Percentiles rank a stretch among this genome's conserved stretches.
These are phyloP conservation scores for Tolypocladium capitatum DNA, from an alignment of 2,329 filamentous ascomycete genomes.

Conservation along the genomic window DNA sequence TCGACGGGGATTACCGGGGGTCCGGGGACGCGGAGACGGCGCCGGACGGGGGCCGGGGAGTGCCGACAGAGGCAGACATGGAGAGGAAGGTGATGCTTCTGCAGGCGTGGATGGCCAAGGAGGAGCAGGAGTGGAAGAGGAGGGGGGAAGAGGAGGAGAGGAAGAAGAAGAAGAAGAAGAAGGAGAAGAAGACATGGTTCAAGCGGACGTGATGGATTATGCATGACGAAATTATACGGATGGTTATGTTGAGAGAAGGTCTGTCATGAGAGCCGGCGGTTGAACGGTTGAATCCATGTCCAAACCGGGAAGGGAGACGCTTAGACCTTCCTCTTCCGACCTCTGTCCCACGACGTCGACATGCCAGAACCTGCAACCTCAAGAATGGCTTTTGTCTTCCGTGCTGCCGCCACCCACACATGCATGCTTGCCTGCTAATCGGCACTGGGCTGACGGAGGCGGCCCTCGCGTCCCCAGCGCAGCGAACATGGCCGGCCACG, in stretches of 20 bases:
- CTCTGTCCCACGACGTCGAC: background rate
- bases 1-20: constrained; percentile 18
- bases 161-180: constrained; percentile 9
- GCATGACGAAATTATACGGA: too few species aligned
- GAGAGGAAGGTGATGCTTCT: constrained; percentile 19
- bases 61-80: constrained; percentile 23
- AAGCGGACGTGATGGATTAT: too few species aligned
- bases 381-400: background rate
- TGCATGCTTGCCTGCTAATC: background rate
- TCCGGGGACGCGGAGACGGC: constrained; percentile 25
- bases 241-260: too few species aligned
- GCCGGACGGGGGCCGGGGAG: constrained; percentile 26
- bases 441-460: background rate
- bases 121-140: constrained; percentile 14
- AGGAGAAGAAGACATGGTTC: too few species aligned
- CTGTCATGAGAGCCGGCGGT: too few species aligned
- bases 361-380: background rate
- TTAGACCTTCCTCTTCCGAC: too few species aligned
- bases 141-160: constrained; percentile 7
- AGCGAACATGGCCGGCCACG: background rate
- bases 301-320: too few species aligned
- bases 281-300: too few species aligned
- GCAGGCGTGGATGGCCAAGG: constrained; percentile 17
- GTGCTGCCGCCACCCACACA: background rate
- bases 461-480: background rate